Evolutionary conservation across 2,329 filamentous ascomycete genomes (phyloP).

Genomic region (Fusarium begoniae): DNA sequence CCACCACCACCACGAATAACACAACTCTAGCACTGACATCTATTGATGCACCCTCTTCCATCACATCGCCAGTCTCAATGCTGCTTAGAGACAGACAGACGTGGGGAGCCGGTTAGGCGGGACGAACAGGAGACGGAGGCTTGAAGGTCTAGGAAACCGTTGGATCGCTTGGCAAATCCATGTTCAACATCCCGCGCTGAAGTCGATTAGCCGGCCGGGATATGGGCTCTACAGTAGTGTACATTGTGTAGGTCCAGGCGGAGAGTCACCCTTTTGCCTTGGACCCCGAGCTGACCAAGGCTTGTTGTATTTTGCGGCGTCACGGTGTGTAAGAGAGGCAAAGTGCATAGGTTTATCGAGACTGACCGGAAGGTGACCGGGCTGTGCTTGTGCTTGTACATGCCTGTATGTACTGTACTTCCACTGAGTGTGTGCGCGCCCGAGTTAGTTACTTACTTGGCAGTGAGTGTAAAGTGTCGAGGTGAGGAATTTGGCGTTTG

Average conservation of each 20-base stretch:
- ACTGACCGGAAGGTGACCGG: conserved; percentile 13
- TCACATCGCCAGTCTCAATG: conserved; percentile 3
- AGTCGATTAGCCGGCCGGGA: conserved; percentile 16
- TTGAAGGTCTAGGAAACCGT: neutral
- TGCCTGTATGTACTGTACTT: neutral
- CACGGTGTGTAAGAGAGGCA: conserved; percentile 16
- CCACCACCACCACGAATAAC: neutral
- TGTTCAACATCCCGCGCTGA: conserved; percentile 21
- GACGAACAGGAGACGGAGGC: conserved; percentile 10
- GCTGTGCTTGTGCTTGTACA: neutral
- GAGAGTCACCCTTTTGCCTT: conserved; percentile 2
- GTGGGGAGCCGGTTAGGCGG: conserved; percentile 28
- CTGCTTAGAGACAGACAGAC: neutral
- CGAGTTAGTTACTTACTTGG: conserved; percentile 7
- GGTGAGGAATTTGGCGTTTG: conserved; percentile 2
- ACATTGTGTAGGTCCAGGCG: neutral
- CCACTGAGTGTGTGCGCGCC: neutral
- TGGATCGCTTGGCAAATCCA: conserved; percentile 7
- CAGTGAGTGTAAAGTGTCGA: conserved; percentile 3
- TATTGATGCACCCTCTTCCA: conserved; percentile 8
- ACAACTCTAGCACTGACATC: neutral
- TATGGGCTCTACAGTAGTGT: neutral
- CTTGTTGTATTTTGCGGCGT: neutral
- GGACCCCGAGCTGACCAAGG: conserved; percentile 9
- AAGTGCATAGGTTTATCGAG: conserved; percentile 19